Evolutionary conservation across 2,329 filamentous ascomycete species (phyloP), one percentile per base, ranked within the genome.

Genomic region (Thielaviopsis musarum): DNA sequence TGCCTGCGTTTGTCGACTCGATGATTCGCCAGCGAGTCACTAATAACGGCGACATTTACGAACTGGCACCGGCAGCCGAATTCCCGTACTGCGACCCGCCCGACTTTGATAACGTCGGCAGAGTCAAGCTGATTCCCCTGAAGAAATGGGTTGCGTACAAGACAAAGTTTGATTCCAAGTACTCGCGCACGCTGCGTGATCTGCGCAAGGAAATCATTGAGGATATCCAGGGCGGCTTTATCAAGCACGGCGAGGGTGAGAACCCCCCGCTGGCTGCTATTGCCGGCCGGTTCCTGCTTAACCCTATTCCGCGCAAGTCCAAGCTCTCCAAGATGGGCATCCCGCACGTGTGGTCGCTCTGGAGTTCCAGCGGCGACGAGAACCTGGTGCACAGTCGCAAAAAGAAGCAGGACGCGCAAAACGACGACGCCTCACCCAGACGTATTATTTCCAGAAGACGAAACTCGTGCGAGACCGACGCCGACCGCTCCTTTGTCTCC

Each of bases 1-100:
- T 96, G 0, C 91, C 90, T 0, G 72, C 78, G 0, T 97, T 96
- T 70, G 78, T 81, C 57, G 77, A 85, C 62, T 84, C 94, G 69
- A 96, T 97, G 91, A 91, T 98, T 62, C 85, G 93, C 9, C 90
- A 98, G 69, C 78, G 86, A 28, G 84, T 97, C 21, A 87, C 88
- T 62, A 77, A 86, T 1, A 82, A 91, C 67, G 93, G 93, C 5
- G 76, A 78, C 13, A 83, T 91, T 22, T 82, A 84, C 61, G 78
- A 82, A 0, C 75, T 98, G 5, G 77, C 81, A 0, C 76, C 82
- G 0, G 76, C 82, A 21, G 73, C 77, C 0, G 80, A 88, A 3
- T 75, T 95, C 0, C 76, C 80, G 0, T 87, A 64, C 64, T 95
- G 71, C 72, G 65, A 0, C 73, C 77, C 1, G 74, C 60, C 60